Conservation (phyloP, 2,329 filamentous ascomycete genomes). For the Myotisia sp. region DNA sequence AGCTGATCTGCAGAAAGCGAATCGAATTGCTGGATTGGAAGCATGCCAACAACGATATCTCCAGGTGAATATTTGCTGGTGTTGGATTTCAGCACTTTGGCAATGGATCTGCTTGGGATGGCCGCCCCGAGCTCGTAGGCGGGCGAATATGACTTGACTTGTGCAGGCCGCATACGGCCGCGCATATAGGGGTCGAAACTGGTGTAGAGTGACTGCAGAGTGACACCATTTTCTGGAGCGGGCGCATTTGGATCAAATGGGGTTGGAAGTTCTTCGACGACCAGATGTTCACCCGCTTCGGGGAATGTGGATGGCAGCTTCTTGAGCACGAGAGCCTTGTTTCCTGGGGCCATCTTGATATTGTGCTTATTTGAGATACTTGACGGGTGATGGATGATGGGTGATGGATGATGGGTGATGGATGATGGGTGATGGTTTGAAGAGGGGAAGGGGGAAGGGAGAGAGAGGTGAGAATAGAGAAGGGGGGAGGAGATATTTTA, state of each 20-base stretch:
- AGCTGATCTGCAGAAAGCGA: slow-evolving; percentile 37
- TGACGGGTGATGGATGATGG: not conserved
- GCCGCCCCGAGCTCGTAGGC: slow-evolving; percentile 49
- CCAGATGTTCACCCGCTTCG: slow-evolving; percentile 55
- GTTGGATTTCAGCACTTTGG: slow-evolving; percentile 58
- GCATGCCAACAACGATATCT: slow-evolving; percentile 46
- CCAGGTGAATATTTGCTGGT: slow-evolving; percentile 48
- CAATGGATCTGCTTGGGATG: slow-evolving; percentile 50
- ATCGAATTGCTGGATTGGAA: slow-evolving; percentile 57
- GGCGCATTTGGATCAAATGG: slow-evolving; percentile 48
- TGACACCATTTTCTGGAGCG: slow-evolving; percentile 51
- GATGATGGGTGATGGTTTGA: not conserved
- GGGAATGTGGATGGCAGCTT: slow-evolving; percentile 52
- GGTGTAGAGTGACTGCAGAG: slow-evolving; percentile 54
- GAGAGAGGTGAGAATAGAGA: not conserved
- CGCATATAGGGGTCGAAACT: slow-evolving; percentile 80
- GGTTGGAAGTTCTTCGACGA: slow-evolving; percentile 48
- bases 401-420: not conserved
- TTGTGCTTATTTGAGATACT: too few relatives aligned
- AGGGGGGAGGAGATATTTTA: not conserved
- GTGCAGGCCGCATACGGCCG: slow-evolving; percentile 56
- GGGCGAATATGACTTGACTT: slow-evolving; percentile 52
- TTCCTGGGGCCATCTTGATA: slow-evolving; percentile 33
- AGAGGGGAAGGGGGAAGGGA: not conserved
- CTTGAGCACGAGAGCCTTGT: slow-evolving; percentile 66